Percentiles rank a stretch among this genome's conserved stretches.
Evolutionary conservation across 768 basidiomycete genomes (phyloP).

Genomic region (Pisolithus orientalis): DNA sequence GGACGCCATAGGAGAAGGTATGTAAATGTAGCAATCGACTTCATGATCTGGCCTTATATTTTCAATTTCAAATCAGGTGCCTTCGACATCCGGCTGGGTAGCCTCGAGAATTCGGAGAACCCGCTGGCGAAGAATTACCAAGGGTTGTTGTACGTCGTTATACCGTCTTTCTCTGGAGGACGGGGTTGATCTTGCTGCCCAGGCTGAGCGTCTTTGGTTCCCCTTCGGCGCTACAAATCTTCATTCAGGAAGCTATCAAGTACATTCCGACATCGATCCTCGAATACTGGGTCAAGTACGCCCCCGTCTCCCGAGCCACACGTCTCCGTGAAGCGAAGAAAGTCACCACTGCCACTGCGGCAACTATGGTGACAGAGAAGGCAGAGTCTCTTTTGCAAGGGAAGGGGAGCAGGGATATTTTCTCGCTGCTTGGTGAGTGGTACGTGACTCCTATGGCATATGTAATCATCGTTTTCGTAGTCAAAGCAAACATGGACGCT

Average conservation of each 20-base stretch:
- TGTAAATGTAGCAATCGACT: neutral
- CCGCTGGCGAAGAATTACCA: slow-evolving; percentile 2
- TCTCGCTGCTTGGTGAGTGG: slow-evolving; percentile 34
- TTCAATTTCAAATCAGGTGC: slow-evolving; percentile 26
- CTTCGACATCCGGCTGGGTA: slow-evolving; percentile 30
- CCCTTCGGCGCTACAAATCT: slow-evolving; percentile 13
- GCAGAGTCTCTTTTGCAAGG: slow-evolving; percentile 5
- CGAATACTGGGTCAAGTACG: slow-evolving; percentile 27
- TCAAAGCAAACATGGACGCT: slow-evolving; percentile 24
- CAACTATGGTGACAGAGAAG: slow-evolving; percentile 8
- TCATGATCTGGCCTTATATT: neutral
- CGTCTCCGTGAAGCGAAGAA: slow-evolving; percentile 1
- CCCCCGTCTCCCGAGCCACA: slow-evolving; percentile 11
- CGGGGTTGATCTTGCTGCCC: neutral
- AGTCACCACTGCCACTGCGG: neutral
- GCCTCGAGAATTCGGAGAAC: slow-evolving; percentile 8
- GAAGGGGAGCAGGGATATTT: slow-evolving; percentile 4
- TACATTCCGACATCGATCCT: slow-evolving; percentile 29
- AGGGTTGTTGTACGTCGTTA: neutral
- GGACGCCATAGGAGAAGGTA: slow-evolving; percentile 48
- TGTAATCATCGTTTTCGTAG: slow-evolving; percentile 1
- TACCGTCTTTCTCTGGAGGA: neutral
- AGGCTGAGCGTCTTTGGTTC: slow-evolving; percentile 6
- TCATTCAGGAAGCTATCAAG: slow-evolving; percentile 25
- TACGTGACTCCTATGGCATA: neutral